Conservation (phyloP, 768 basidiomycete genomes). For the Pulveroboletus sp. region DNA sequence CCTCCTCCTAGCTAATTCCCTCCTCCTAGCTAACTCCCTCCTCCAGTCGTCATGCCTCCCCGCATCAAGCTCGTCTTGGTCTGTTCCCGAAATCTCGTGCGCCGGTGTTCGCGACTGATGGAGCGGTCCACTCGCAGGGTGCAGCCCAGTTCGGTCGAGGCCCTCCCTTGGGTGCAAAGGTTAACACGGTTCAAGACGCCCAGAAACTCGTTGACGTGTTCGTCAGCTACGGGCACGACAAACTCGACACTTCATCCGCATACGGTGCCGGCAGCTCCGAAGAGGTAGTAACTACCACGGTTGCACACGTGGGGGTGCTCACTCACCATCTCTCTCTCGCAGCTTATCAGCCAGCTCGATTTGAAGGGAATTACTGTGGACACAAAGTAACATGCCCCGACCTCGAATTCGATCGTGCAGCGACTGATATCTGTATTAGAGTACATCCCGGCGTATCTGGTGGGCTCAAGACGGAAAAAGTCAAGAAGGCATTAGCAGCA, state of each 20-base stretch:
- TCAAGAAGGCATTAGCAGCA: neutral
- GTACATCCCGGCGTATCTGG: constrained; percentile 32
- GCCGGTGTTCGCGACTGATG: neutral
- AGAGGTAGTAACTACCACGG: neutral
- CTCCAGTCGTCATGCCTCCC: neutral
- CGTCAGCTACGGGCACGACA: constrained; percentile 10
- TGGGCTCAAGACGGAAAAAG: neutral
- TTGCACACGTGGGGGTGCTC: neutral
- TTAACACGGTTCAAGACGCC: constrained; percentile 11
- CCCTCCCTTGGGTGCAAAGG: constrained; percentile 2
- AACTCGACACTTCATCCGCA: constrained; percentile 8
- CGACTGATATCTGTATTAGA: neutral
- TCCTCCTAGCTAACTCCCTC: neutral
- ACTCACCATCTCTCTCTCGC: neutral
- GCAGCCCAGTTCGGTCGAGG: constrained; percentile 14
- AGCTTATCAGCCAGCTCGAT: constrained; percentile 15
- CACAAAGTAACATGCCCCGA: constrained; percentile 12
- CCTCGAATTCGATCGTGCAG: neutral
- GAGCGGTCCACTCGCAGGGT: constrained; percentile 1
- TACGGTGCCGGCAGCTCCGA: constrained; percentile 17
- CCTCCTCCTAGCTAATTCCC: neutral
- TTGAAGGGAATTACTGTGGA: constrained; percentile 17
- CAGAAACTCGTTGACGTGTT: constrained; percentile 20
- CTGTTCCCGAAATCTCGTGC: neutral
- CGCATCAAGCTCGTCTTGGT: constrained; percentile 9